phyloP scores from a whole-genome alignment of 2,329 filamentous ascomycete species.

The Aurifilum marmelostoma region DNA sequence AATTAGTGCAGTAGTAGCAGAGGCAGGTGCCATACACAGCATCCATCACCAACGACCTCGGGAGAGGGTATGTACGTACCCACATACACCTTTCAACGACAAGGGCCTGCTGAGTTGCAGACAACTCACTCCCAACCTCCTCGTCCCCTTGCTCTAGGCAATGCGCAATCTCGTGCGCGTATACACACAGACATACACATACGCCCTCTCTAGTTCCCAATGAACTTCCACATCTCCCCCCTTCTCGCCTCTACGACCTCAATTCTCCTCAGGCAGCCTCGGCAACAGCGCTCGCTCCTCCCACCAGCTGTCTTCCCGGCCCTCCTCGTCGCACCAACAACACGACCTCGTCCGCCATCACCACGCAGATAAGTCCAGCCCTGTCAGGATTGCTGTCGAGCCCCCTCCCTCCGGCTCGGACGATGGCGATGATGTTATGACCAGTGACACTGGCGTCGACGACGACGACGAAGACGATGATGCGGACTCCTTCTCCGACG shows the following conservation, averaged over 20 bases:
- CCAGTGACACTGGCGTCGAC: conserved; percentile 5
- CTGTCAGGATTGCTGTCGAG: conserved; percentile 30
- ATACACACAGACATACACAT: not conserved
- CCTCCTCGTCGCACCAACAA: not conserved
- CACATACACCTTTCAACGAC: not conserved
- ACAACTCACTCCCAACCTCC: not conserved
- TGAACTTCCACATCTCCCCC: conserved; percentile 39
- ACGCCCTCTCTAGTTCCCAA: conserved; percentile 16
- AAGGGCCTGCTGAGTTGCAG: not conserved
- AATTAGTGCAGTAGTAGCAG: not conserved
- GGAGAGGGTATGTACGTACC: not conserved
- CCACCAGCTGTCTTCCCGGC: not conserved
- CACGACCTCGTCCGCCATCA: not conserved
- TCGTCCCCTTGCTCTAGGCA: not conserved
- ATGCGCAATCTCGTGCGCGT: not conserved
- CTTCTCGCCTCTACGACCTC: conserved; percentile 39
- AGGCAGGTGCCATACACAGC: not conserved
- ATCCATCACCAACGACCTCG: not conserved
- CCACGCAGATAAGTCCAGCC: not conserved
- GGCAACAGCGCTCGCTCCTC: conserved; percentile 24
- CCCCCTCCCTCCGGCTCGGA: conserved; percentile 30
- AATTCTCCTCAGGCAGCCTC: conserved; percentile 34
- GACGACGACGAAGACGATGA: conserved; percentile 28
- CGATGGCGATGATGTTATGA: conserved; percentile 29
- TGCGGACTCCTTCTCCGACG: conserved; percentile 26